A percentile compares a stretch with the other conserved stretches of the same genome.
Evolutionary conservation across 1,139 yeast genomes (phyloP).

Genomic region (Pneumocystis wakefieldiae): DNA sequence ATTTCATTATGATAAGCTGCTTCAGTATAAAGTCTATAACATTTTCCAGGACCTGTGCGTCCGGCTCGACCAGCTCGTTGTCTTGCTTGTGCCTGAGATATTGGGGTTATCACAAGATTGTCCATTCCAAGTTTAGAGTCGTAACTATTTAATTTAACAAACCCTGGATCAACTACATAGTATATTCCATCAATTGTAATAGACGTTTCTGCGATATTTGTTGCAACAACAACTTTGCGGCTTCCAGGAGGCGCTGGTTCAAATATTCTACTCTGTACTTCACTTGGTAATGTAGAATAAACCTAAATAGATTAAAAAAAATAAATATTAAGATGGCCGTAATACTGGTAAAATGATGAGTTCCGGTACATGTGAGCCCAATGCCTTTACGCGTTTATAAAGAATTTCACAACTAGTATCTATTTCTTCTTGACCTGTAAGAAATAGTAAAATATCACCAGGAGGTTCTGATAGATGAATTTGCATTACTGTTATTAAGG

Average conservation of each 20-base stretch:
- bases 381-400: constrained; percentile 46
- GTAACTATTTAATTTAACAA: constrained; percentile 72
- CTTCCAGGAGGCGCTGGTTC: constrained; percentile 71
- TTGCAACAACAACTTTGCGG: constrained; percentile 81
- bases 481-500: constrained; percentile 66
- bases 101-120: constrained; percentile 65
- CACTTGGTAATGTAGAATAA: constrained; percentile 80
- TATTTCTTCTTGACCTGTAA: constrained; percentile 87
- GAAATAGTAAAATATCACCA: constrained; percentile 61
- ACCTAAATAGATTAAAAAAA: neutral
- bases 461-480: constrained; percentile 59
- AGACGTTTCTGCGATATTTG: constrained; percentile 94
- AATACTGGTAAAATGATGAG: constrained; percentile 63
- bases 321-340: neutral
- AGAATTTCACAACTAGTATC: constrained; percentile 76
- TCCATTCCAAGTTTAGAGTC: constrained; percentile 85
- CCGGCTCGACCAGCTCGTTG: constrained; percentile 98
- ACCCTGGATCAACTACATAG: constrained; percentile 85
- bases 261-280: constrained; percentile 64
- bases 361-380: constrained; percentile 50
- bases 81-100: constrained; percentile 87
- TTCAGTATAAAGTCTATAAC: constrained; percentile 76
- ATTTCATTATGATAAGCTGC: constrained; percentile 71
- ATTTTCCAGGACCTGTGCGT: constrained; percentile 90
- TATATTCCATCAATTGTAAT: constrained; percentile 85